These are phyloP conservation scores for Herpetomonas tarakana DNA, from an alignment of 208 protist genomes.

Conservation along the genomic window DNA sequence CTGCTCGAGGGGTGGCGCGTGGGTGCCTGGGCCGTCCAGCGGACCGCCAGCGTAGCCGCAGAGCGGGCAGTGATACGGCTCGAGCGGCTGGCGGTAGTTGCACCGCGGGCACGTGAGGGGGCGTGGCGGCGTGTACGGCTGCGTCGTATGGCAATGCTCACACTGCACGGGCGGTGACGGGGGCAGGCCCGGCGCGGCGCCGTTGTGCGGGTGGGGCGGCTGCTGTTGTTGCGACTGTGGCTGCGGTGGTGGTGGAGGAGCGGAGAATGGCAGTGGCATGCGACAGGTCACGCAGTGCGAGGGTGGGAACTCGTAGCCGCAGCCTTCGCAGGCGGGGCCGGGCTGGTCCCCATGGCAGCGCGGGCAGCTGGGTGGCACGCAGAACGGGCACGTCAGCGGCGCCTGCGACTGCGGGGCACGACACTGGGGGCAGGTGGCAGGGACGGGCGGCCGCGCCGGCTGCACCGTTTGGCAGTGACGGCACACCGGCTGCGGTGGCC, in stretches of 20 bases:
- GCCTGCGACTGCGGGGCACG: not conserved
- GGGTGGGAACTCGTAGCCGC: not conserved
- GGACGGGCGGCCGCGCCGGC: not conserved
- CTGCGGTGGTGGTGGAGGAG: not conserved
- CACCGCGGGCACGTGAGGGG: not conserved
- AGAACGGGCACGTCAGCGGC: slow-evolving; percentile 7
- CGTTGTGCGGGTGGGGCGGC: too few relatives aligned
- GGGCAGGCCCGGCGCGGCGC: not conserved
- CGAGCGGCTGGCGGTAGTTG: not conserved
- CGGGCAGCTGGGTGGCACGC: not conserved
- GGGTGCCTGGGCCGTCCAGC: too few relatives aligned
- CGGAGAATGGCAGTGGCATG: not conserved
- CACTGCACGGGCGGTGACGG: not conserved
- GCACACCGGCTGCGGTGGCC: not conserved
- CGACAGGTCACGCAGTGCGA: not conserved
- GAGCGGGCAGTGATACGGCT: slow-evolving; percentile 6
- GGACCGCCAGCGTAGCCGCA: slow-evolving; percentile 6
- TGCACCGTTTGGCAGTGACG: not conserved
- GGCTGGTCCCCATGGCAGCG: slow-evolving; percentile 1
- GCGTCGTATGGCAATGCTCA: not conserved
- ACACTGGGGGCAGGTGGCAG: not conserved
- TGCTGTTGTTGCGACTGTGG: too few relatives aligned
- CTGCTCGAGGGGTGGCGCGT: not conserved
- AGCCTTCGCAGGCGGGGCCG: not conserved
- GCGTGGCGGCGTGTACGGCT: not conserved